Conservation (phyloP, 2,329 filamentous ascomycete species). For the Pseudocercospora cruenta region DNA sequence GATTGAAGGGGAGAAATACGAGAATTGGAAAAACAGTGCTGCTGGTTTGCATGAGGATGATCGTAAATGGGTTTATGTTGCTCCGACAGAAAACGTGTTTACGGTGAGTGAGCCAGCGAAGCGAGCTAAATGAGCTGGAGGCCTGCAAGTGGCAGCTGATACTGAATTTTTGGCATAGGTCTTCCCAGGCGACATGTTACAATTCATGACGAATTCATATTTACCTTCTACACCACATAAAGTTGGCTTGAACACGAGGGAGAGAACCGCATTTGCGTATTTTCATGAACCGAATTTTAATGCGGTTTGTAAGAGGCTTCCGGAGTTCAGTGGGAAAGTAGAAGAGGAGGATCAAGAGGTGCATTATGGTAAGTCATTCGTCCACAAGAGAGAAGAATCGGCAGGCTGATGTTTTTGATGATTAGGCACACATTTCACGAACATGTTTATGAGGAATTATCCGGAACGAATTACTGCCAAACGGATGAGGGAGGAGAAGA, state of each 20-base stretch:
- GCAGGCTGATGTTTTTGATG: no score
- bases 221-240: conserved; percentile 19
- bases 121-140: no score
- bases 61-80: conserved; percentile 13
- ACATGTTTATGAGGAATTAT: conserved; percentile 20
- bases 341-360: conserved; percentile 6
- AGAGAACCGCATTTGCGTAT: conserved; percentile 15
- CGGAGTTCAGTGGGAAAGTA: conserved; percentile 3
- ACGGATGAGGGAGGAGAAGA: conserved; percentile 11
- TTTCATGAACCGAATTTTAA: conserved; percentile 22
- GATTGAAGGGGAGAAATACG: conserved; percentile 10
- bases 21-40: conserved; percentile 18
- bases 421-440: conserved; percentile 16
- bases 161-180: neutral
- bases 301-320: conserved; percentile 14
- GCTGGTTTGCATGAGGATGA: conserved; percentile 16
- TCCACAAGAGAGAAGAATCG: no score
- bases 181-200: conserved; percentile 20
- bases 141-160: no score
- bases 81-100: conserved; percentile 15
- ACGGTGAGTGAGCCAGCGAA: neutral
- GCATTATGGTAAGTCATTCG: conserved; percentile 1
- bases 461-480: conserved; percentile 10
- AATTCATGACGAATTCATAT: conserved; percentile 21
- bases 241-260: conserved; percentile 16